phyloP scores from a whole-genome alignment of 352 stramenopile species.

The Globisporangium mamillatum region DNA sequence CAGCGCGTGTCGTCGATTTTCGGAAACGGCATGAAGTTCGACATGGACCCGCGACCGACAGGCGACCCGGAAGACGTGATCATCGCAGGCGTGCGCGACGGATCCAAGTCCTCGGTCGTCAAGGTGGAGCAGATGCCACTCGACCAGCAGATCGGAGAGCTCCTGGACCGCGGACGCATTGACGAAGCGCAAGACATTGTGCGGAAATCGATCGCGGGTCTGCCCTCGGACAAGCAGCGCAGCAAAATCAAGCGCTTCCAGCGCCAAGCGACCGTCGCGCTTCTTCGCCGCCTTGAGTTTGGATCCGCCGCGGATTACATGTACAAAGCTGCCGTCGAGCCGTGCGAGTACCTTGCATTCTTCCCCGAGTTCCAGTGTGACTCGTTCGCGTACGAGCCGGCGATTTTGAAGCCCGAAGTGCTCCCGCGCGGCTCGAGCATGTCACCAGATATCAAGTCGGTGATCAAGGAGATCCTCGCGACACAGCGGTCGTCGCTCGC shows the following conservation, averaged over 20 bases:
- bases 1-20: constrained; percentile 72
- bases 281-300: constrained; percentile 80
- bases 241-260: constrained; percentile 89
- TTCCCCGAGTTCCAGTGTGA: constrained; percentile 79
- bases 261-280: constrained; percentile 73
- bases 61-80: constrained; percentile 80
- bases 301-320: constrained; percentile 77
- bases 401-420: constrained; percentile 81
- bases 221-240: constrained; percentile 81
- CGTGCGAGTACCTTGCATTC: constrained; percentile 85
- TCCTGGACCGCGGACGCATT: constrained; percentile 82
- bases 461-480: constrained; percentile 67
- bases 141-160: constrained; percentile 80
- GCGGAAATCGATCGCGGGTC: constrained; percentile 68
- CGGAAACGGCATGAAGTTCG: constrained; percentile 89
- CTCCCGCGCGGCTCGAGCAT: constrained; percentile 69
- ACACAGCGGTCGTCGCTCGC: constrained; percentile 45
- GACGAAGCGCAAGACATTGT: constrained; percentile 84
- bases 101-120: constrained; percentile 69
- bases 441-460: constrained; percentile 71
- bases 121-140: constrained; percentile 86
- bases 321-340: constrained; percentile 82
- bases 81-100: constrained; percentile 71
- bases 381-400: constrained; percentile 82
- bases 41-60: constrained; percentile 78